A percentile compares a stretch with the other conserved stretches of the same genome.
Conservation (phyloP, 176 grass and related monocot genomes). For the Coix lacrymajobi region DNA sequence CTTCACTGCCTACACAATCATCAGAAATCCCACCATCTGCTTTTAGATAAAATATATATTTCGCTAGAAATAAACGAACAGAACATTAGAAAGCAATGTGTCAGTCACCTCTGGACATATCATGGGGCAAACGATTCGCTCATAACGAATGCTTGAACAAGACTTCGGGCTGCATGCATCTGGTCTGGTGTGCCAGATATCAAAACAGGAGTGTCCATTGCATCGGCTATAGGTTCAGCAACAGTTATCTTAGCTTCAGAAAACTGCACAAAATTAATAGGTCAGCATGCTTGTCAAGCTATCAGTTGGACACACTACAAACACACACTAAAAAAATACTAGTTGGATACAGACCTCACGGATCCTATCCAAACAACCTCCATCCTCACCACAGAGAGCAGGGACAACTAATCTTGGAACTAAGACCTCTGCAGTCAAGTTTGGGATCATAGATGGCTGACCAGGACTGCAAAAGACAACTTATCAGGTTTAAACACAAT, state of each 20-base stretch:
- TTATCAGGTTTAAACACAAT: neutral
- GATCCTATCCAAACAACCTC: slow-evolving; percentile 82
- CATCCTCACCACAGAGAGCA: slow-evolving; percentile 76
- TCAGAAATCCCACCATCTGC: neutral
- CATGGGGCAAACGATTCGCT: slow-evolving; percentile 61
- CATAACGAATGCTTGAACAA: slow-evolving; percentile 88
- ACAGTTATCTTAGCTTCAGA: slow-evolving; percentile 92
- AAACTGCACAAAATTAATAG: slow-evolving; percentile 60
- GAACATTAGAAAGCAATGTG: neutral
- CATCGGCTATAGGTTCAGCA: slow-evolving; percentile 62
- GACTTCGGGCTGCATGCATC: slow-evolving; percentile 85
- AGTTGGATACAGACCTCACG: slow-evolving; percentile 53
- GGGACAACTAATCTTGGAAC: slow-evolving; percentile 68
- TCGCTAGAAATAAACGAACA: slow-evolving; percentile 1
- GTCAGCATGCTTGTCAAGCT: neutral
- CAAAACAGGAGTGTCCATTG: slow-evolving; percentile 56
- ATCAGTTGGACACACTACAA: neutral
- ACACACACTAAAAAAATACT: slow-evolving; percentile 17
- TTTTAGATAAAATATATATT: neutral
- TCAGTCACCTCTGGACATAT: slow-evolving; percentile 35
- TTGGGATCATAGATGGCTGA: slow-evolving; percentile 54
- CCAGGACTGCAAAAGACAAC: slow-evolving; percentile 46
- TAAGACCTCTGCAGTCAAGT: slow-evolving; percentile 69
- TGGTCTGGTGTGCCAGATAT: slow-evolving; percentile 82
- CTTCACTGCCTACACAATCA: slow-evolving; percentile 10